Base-by-base conservation (phyloP, 208 protist species). In the Herpetomonas samuelpessoai region DNA sequence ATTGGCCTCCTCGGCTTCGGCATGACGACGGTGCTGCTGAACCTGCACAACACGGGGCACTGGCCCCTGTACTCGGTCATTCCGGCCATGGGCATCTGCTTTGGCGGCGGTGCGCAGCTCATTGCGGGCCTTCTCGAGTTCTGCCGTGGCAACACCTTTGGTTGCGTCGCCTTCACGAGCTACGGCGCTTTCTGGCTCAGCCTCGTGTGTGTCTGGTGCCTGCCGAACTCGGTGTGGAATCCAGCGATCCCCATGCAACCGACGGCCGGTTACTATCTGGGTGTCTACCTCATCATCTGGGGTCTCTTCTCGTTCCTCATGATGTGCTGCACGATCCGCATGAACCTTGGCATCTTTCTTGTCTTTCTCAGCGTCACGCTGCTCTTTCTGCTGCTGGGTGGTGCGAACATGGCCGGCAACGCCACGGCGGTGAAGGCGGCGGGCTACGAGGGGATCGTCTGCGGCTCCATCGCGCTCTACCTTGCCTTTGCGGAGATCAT, bases 21-120 rank as follows among this genome's bases (percentile, higher is more conserved):
- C 52, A 89, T 88, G 47, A 79, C 76, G 25, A 92, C 88, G 79
- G 76, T 88, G 55, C 88, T 81, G 81, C 85, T 87, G 45, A 69
- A 70, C n/a, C 88, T 83, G 45, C 65, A 71, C 27, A 63, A 79
- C 3, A 87, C 85, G 47, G 74, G 81, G 1, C 71, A 80, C 29
- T 74, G 86, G 59, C 74, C 76, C 25, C 69, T 41, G 9, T 41
- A 6, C 35, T 18, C 56, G 22, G 57, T 59, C 7, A 24, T 71
- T 1, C 41, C 57, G 31, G 55, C 49, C 18, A 67, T 60, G 63
- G 70, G 38, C 4, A 31, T 71, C 45, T 57, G 19, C 22, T 71
- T 51, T 27, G 70, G 64, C 38, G 70, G 64, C 38, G 12, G 29
- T 1, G 57, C 51, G 24, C 70, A 76, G 57, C 19, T 71, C 14